Evolutionary conservation across 169 alveolate species (phyloP), one percentile per base, ranked within the genome.

Genomic region (Cystoisospora suis): DNA sequence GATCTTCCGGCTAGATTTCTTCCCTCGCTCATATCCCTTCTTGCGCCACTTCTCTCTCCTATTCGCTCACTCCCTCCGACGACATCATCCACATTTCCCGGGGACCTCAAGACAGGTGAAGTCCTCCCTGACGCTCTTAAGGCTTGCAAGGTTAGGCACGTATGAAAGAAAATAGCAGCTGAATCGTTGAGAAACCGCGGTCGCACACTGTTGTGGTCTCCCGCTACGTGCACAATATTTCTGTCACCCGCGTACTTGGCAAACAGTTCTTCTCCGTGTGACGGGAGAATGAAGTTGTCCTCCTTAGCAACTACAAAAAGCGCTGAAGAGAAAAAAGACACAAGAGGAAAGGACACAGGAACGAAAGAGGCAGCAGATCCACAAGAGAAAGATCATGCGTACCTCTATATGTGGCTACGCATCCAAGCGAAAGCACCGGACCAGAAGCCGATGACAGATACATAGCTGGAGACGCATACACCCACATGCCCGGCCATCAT

Each of bases 161-260:
- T 81, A 44, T 93, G 93, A 44, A 94, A 94, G 80, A 94, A 94
- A 32, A 94, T 87, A 32, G 92, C 93, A 17, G 93, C 93, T 27
- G 94, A 89, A 80, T 94, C 94, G 58, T 90, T 81, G 53, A 94
- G 88, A 58, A 90, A 90, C 42, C 88, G 85, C 0, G 96, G 96
- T 15, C 96, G 93, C 20, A 87, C 93, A 9, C 95, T 90, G 86
- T 94, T 94, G 91, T 94, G 96, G 65, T 93, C 94, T 5, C 95
- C 95, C 40, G 89, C 94, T 46, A 94, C 93, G 69, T 81, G 81
- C 91, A 83, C 77, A 12, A 94, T 72, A 42, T 90, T 81, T 34
- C 77, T 75, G 81, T 88, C 92, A 12, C 92, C 92, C 15, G 81
- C 72, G 42, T 88, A 88, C 32, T 61, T 61, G 44, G 81, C 86